Evolutionary conservation across 2,329 filamentous ascomycete species (phyloP).

Genomic region (Xylaria polymorpha): DNA sequence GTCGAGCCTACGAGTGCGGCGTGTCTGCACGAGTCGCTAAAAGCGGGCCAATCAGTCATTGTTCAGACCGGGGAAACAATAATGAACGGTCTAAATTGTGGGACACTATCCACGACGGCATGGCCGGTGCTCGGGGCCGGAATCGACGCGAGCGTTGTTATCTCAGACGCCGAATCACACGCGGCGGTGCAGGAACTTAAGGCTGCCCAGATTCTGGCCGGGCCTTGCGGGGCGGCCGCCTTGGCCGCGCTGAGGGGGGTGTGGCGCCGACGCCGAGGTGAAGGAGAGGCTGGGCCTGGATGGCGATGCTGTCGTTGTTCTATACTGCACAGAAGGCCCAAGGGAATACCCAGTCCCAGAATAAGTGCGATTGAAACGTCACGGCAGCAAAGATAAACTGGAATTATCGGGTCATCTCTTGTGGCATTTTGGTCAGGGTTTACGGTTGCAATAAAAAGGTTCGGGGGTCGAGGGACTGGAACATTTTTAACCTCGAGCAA

Average conservation of each 20-base stretch:
- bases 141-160: conserved; percentile 69
- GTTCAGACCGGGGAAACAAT: conserved; percentile 71
- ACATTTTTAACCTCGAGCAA: conserved; percentile 19
- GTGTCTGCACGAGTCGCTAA: conserved; percentile 66
- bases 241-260: conserved; percentile 66
- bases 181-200: conserved; percentile 66
- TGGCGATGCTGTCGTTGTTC: conserved; percentile 67
- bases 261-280: conserved; percentile 41
- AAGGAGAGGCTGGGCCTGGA: conserved; percentile 54
- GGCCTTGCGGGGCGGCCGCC: conserved; percentile 56
- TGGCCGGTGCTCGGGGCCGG: conserved; percentile 70
- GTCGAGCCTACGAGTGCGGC: conserved; percentile 77
- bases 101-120: conserved; percentile 72
- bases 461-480: conserved; percentile 18
- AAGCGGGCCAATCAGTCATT: conserved; percentile 58
- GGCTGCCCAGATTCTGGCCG: conserved; percentile 43
- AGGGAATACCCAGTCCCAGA: conserved; percentile 63
- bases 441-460: conserved; percentile 21
- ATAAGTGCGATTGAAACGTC: conserved; percentile 20
- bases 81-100: conserved; percentile 80
- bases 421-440: conserved; percentile 18
- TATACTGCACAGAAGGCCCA: conserved; percentile 74
- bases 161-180: conserved; percentile 73
- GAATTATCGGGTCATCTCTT: conserved; percentile 14
- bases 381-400: conserved; percentile 21